Percentiles rank a stretch among this genome's conserved stretches.
phyloP scores from a whole-genome alignment of 1,284 basidiomycete genomes.

The Schizophyllum amplum region DNA sequence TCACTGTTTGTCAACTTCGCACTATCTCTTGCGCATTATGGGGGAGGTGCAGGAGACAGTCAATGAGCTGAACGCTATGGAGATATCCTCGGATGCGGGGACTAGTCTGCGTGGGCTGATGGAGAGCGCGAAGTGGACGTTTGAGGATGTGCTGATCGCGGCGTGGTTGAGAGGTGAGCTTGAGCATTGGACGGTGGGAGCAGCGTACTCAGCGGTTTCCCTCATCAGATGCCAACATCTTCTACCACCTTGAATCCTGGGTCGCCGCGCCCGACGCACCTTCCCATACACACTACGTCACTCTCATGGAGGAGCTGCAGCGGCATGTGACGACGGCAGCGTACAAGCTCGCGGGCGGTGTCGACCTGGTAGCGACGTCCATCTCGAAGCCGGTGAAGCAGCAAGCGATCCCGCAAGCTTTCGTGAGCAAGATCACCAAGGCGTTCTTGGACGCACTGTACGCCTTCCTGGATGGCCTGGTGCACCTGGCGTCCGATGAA shows the following conservation, averaged over 20 bases:
- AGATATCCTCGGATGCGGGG: constrained; percentile 70
- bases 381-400: constrained; percentile 47
- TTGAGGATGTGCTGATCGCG: constrained; percentile 74
- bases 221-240: constrained; percentile 71
- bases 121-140: constrained; percentile 82
- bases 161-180: constrained; percentile 77
- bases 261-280: constrained; percentile 47
- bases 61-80: constrained; percentile 75
- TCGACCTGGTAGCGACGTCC: constrained; percentile 42
- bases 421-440: constrained; percentile 70
- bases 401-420: constrained; percentile 46
- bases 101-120: constrained; percentile 67
- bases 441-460: constrained; percentile 87
- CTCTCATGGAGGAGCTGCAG: constrained; percentile 79
- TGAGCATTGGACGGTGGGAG: background rate
- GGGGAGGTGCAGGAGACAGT: constrained; percentile 82
- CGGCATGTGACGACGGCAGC: constrained; percentile 72
- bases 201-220: constrained; percentile 3
- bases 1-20: constrained; percentile 76
- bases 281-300: constrained; percentile 60
- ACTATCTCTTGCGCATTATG: constrained; percentile 76
- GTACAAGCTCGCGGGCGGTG: constrained; percentile 79
- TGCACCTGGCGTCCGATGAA: constrained; percentile 75
- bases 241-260: constrained; percentile 89
- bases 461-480: constrained; percentile 84